Percentiles rank a stretch among this genome's conserved stretches.
These are phyloP conservation scores for Vigna mungo DNA, from an alignment of 306 rosid genomes.

Conservation along the genomic window DNA sequence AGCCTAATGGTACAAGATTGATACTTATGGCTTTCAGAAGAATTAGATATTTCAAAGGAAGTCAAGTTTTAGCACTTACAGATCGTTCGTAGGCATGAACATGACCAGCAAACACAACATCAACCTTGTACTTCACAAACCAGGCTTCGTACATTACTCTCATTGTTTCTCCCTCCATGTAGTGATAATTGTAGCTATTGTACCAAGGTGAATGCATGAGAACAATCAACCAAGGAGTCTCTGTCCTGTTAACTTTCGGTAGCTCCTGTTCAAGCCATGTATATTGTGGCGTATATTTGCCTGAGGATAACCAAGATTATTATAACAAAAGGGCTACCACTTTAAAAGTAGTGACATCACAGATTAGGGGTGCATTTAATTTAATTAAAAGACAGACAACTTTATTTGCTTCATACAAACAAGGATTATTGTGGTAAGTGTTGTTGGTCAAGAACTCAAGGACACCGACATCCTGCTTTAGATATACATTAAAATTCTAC, in stretches of 20 bases:
- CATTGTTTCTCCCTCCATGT: constrained; percentile 96
- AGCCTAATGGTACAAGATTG: constrained; percentile 23
- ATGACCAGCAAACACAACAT: constrained; percentile 86
- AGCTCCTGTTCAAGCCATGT: constrained; percentile 79
- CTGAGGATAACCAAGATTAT: constrained; percentile 42
- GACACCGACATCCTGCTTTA: neutral
- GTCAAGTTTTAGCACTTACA: constrained; percentile 49
- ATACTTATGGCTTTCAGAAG: constrained; percentile 25
- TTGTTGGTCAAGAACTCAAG: constrained; percentile 32
- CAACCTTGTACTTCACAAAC: constrained; percentile 82
- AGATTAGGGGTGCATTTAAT: too few species aligned
- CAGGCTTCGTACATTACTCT: constrained; percentile 77
- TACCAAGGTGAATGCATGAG: constrained; percentile 79
- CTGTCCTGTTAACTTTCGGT: constrained; percentile 71
- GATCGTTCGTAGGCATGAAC: constrained; percentile 96
- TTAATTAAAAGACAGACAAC: too few species aligned
- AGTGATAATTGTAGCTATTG: constrained; percentile 76
- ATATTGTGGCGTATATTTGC: constrained; percentile 85
- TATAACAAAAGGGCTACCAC: too few species aligned
- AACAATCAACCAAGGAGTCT: constrained; percentile 92
- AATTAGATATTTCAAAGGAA: constrained; percentile 26
- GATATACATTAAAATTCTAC: constrained; percentile 10
- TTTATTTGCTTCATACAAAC: too few species aligned
- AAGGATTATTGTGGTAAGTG: too few species aligned
- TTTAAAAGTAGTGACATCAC: too few species aligned